Conservation (phyloP, 345 rosid genomes). For the Dovyalis caffra region DNA sequence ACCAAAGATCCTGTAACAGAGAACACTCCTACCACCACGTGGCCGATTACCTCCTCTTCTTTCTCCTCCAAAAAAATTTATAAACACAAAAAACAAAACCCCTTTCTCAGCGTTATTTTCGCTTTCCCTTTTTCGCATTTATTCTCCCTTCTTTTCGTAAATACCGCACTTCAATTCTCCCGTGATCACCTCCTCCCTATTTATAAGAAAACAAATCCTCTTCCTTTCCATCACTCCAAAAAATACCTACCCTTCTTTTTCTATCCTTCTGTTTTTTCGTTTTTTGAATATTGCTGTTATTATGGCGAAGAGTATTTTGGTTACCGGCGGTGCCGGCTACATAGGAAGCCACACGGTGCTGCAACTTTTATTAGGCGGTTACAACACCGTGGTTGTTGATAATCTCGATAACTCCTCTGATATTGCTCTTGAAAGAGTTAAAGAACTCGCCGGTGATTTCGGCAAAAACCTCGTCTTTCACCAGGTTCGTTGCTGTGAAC, state of each 20-base stretch:
- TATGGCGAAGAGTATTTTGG: slow-evolving; percentile 55
- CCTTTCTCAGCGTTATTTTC: background rate
- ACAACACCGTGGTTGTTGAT: slow-evolving; percentile 68
- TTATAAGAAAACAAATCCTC: background rate
- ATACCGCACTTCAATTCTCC: background rate
- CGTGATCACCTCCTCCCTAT: background rate
- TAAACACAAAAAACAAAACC: background rate
- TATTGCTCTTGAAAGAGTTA: slow-evolving; percentile 59
- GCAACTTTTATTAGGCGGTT: slow-evolving; percentile 74
- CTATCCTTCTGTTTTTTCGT: background rate
- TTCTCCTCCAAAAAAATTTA: background rate
- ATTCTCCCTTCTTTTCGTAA: background rate
- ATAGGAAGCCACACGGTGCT: slow-evolving; percentile 97
- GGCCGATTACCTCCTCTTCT: background rate
- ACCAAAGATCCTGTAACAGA: background rate
- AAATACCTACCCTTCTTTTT: background rate
- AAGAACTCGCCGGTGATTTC: slow-evolving; percentile 60
- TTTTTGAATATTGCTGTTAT: background rate
- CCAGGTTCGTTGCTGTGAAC: slow-evolving; percentile 43
- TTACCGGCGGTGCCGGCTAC: slow-evolving; percentile 98
- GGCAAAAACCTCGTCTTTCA: slow-evolving; percentile 57
- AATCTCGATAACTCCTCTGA: slow-evolving; percentile 79
- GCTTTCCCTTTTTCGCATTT: background rate
- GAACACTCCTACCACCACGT: background rate
- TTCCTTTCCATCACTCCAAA: background rate